A percentile compares a stretch with the other conserved stretches of the same genome.
These are phyloP conservation scores for Aspergillaceae sp. DNA, from an alignment of 2,329 filamentous ascomycete species.

Conservation along the genomic window DNA sequence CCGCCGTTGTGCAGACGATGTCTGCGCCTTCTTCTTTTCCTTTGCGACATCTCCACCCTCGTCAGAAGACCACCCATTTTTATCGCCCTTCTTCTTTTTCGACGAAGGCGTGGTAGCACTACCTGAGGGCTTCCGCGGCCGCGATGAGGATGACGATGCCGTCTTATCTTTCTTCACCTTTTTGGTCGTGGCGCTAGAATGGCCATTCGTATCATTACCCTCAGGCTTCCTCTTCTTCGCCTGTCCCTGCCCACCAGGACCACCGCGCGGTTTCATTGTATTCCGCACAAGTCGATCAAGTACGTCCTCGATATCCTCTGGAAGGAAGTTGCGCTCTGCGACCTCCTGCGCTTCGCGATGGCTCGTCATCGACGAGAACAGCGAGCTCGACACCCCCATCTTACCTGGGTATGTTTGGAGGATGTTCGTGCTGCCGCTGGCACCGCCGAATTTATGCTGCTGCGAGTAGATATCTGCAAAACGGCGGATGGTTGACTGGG, in stretches of 20 bases:
- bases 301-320: slow-evolving; percentile 64
- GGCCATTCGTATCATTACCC: slow-evolving; percentile 18
- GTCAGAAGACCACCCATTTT: slow-evolving; percentile 35
- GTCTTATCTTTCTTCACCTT: slow-evolving; percentile 25
- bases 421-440: slow-evolving; percentile 38
- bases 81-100: slow-evolving; percentile 30
- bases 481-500: slow-evolving; percentile 69
- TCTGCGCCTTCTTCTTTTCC: slow-evolving; percentile 19
- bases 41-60: slow-evolving; percentile 25
- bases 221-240: slow-evolving; percentile 38
- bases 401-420: slow-evolving; percentile 78
- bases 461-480: slow-evolving; percentile 83
- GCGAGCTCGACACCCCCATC: slow-evolving; percentile 66
- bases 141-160: slow-evolving; percentile 5
- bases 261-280: slow-evolving; percentile 52
- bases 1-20: slow-evolving; percentile 26
- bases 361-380: slow-evolving; percentile 67
- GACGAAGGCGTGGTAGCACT: slow-evolving; percentile 14
- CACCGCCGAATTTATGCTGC: slow-evolving; percentile 41
- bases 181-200: slow-evolving; percentile 13
- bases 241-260: slow-evolving; percentile 17
- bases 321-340: slow-evolving; percentile 75
- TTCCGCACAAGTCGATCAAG: slow-evolving; percentile 69
- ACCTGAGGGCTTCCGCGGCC: slow-evolving; percentile 28
- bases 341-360: slow-evolving; percentile 76